These are phyloP conservation scores for Tolypocladium ovalisporum DNA, from an alignment of 2,329 filamentous ascomycete genomes.

Conservation along the genomic window DNA sequence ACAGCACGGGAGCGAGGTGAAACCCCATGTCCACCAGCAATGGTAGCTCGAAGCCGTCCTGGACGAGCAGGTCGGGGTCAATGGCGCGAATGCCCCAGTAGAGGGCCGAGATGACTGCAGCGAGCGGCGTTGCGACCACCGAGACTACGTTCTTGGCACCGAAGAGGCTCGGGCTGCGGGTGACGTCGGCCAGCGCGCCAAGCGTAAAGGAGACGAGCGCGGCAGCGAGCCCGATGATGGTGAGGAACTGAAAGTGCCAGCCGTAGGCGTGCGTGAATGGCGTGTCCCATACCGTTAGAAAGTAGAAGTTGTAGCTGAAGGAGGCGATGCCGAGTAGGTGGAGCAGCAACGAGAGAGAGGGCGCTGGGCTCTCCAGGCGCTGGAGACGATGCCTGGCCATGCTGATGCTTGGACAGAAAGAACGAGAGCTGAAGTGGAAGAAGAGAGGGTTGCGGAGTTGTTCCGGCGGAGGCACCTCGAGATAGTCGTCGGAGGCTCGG, in stretches of 20 bases:
- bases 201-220: slow-evolving; percentile 49
- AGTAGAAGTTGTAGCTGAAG: slow-evolving; percentile 42
- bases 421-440: background rate
- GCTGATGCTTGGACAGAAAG: slow-evolving; percentile 1
- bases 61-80: slow-evolving; percentile 40
- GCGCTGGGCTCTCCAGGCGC: slow-evolving; percentile 53
- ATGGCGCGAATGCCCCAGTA: slow-evolving; percentile 61
- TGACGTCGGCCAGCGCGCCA: slow-evolving; percentile 55
- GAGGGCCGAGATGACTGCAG: slow-evolving; percentile 58
- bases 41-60: slow-evolving; percentile 43
- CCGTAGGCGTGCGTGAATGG: slow-evolving; percentile 50
- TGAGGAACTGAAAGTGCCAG: slow-evolving; percentile 61
- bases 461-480: background rate
- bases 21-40: slow-evolving; percentile 51
- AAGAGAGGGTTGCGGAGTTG: background rate
- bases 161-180: slow-evolving; percentile 47
- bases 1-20: slow-evolving; percentile 53
- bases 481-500: background rate
- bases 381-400: slow-evolving; percentile 52
- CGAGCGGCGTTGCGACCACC: slow-evolving; percentile 55
- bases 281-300: slow-evolving; percentile 37
- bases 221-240: slow-evolving; percentile 58
- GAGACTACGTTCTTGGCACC: slow-evolving; percentile 55
- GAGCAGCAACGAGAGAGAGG: slow-evolving; percentile 48
- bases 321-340: slow-evolving; percentile 45